Percentiles rank a stretch among this genome's conserved stretches.
Conservation (phyloP, 345 rosid species). For the Turritis glabra region DNA sequence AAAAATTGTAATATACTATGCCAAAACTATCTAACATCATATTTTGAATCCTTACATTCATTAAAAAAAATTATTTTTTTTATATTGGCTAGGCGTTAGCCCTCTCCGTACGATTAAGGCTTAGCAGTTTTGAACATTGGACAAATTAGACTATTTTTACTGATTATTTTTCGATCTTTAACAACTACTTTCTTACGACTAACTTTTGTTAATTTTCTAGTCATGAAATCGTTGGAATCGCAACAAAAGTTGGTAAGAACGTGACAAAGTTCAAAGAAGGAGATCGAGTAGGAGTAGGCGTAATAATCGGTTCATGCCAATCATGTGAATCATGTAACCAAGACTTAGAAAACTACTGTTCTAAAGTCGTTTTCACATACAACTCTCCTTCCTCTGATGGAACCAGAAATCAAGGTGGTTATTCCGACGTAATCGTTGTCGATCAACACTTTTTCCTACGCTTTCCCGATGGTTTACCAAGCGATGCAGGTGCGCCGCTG, state of each 20-base stretch:
- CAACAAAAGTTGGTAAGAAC: slow-evolving; percentile 54
- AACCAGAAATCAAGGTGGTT: slow-evolving; percentile 57
- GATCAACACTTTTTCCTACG: slow-evolving; percentile 54
- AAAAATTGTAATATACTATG: background rate
- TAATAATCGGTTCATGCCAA: slow-evolving; percentile 52
- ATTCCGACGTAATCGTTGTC: slow-evolving; percentile 54
- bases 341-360: slow-evolving; percentile 58
- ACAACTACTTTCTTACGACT: background rate
- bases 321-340: slow-evolving; percentile 50
- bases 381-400: slow-evolving; percentile 44
- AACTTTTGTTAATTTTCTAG: slow-evolving; percentile 33
- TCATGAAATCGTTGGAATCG: slow-evolving; percentile 63
- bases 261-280: slow-evolving; percentile 59
- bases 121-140: too few relatives aligned
- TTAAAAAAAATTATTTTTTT: background rate
- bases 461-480: slow-evolving; percentile 54
- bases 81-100: too few relatives aligned
- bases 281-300: slow-evolving; percentile 62
- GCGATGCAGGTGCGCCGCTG: slow-evolving; percentile 60
- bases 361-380: slow-evolving; percentile 44
- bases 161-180: background rate
- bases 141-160: background rate
- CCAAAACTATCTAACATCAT: background rate
- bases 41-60: background rate
- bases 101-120: too few relatives aligned